Evolutionary conservation across 169 alveolate species (phyloP), one percentile per base, ranked within the genome.

Genomic region (Gregarina niphandrodes): DNA sequence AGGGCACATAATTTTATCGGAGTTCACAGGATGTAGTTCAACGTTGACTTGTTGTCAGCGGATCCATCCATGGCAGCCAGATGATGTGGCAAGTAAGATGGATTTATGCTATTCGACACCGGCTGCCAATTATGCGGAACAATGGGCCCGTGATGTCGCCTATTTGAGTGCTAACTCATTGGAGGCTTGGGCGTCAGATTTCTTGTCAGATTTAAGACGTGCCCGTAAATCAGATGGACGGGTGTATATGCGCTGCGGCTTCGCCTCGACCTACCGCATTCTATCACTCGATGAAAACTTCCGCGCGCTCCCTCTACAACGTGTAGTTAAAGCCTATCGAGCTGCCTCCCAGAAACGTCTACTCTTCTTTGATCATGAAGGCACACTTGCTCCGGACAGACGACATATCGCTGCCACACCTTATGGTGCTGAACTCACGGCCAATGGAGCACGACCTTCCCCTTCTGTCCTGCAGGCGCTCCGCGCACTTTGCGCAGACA

Each of bases 31-130:
- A 13, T 66, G 67, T 42, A 53, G 70, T 26, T 41, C 64, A 36
- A 63, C 75, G 42, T 66, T 69, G 3, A 37, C 64, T 20, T 52
- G 69, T 15, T 66, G 74, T 6, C 46, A 57, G 12, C 63, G 76
- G 19, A 62, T 65, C 12, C 64, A 69, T 45, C 80, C 80, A 13
- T 69, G 80, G 80, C 61, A 69, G 43, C 26, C 54, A 30, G 70
- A 64, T 30, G 61, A 50, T 28, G 60, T 69, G 28, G 61, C 61
- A 1, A 71, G 52, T 29, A 72, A 76, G 13, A 23, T 69, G 48
- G 77, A 65, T 39, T 36, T n/a, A n/a, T n/a, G n/a, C n/a, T n/a
- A n/a, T n/a, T n/a, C n/a, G n/a, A n/a, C n/a, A n/a, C n/a, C n/a
- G n/a, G n/a, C n/a, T n/a, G n/a, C n/a, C n/a, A 39, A 51, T 22